These are phyloP conservation scores for Solanum chmielewskii DNA, from an alignment of 257 asterid species.

Conservation along the genomic window DNA sequence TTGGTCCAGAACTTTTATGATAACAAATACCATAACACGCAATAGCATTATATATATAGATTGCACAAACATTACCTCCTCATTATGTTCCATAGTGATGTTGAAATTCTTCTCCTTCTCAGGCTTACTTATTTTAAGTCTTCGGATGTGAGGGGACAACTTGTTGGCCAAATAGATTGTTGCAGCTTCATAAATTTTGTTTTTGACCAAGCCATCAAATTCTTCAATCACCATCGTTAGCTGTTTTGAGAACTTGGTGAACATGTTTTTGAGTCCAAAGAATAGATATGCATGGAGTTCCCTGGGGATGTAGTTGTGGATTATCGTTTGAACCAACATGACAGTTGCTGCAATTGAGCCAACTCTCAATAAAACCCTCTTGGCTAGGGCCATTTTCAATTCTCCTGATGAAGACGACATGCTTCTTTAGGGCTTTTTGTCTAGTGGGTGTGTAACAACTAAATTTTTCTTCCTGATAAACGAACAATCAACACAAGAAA, in stretches of 20 bases:
- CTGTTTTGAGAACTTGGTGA: neutral
- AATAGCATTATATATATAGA: neutral
- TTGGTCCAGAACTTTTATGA: neutral
- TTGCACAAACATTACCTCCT: neutral
- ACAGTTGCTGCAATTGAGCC: conserved; percentile 3
- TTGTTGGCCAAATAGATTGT: neutral
- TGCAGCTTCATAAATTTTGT: conserved; percentile 9
- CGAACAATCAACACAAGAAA: too few species aligned
- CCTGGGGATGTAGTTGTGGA: conserved; percentile 1
- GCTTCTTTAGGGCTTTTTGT: neutral
- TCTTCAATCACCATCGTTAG: conserved; percentile 1
- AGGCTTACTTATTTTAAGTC: neutral
- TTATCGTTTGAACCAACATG: neutral
- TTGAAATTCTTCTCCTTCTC: neutral
- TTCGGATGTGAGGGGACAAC: neutral
- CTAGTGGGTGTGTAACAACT: neutral
- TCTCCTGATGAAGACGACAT: conserved; percentile 5
- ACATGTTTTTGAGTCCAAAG: neutral
- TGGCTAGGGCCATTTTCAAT: neutral
- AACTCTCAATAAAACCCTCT: conserved; percentile 6
- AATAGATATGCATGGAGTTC: neutral
- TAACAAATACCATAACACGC: neutral
- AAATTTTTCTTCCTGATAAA: neutral
- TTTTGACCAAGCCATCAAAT: neutral
- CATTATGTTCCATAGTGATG: neutral